Percentiles rank a stretch among this genome's conserved stretches.
These are phyloP conservation scores for Davidsoniella eucalypti DNA, from an alignment of 2,329 filamentous ascomycete genomes.

Conservation along the genomic window DNA sequence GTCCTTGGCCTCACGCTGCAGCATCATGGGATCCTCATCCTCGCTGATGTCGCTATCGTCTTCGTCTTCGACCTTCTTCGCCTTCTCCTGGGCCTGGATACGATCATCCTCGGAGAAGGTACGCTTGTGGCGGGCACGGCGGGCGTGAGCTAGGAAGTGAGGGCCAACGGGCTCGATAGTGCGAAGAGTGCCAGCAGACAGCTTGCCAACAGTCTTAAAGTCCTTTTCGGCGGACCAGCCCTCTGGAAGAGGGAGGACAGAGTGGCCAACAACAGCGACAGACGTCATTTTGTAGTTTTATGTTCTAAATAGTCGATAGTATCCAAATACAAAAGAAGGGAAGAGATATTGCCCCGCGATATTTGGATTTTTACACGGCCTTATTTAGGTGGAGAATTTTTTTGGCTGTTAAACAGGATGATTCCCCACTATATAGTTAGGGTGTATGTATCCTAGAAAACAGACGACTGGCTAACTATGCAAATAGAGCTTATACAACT, in stretches of 20 bases:
- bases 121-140: constrained; percentile 86
- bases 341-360: constrained; percentile 5
- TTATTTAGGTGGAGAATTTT: not conserved
- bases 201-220: constrained; percentile 67
- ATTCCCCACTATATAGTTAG: not conserved
- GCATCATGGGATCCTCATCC: constrained; percentile 80
- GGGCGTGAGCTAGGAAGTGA: constrained; percentile 94
- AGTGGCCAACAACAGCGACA: constrained; percentile 41
- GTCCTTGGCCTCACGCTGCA: constrained; percentile 90
- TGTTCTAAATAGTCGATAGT: constrained; percentile 11
- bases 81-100: constrained; percentile 85
- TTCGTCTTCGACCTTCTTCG: constrained; percentile 88
- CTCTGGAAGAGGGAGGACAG: constrained; percentile 59
- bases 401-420: not conserved
- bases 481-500: too few species aligned
- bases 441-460: too few species aligned
- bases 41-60: constrained; percentile 87
- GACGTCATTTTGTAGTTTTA: constrained; percentile 40
- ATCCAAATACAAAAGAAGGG: constrained; percentile 12
- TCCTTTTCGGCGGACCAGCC: constrained; percentile 82
- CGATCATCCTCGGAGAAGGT: constrained; percentile 98
- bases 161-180: constrained; percentile 92
- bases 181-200: constrained; percentile 65
- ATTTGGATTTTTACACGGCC: not conserved
- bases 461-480: too few species aligned